Evolutionary conservation across 2,329 filamentous ascomycete species (phyloP).

Genomic region (Beauveria scarabaeidicola): DNA sequence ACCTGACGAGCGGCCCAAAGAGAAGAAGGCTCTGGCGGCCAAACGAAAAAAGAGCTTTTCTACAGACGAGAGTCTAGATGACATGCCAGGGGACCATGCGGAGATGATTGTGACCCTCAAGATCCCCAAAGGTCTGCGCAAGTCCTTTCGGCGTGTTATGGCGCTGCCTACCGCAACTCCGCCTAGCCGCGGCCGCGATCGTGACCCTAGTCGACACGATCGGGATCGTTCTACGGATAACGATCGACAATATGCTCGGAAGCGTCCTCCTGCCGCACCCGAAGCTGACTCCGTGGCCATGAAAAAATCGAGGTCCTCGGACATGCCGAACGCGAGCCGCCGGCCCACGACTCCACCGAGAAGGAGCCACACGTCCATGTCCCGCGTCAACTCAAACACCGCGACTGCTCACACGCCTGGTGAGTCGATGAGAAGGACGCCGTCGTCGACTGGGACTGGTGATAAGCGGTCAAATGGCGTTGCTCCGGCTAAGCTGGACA

Average conservation of each 20-base stretch:
- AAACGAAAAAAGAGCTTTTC: constrained; percentile 19
- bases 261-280: constrained; percentile 37
- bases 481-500: constrained; percentile 20
- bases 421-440: constrained; percentile 28
- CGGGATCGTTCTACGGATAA: constrained; percentile 3
- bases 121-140: constrained; percentile 38
- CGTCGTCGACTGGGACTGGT: background rate
- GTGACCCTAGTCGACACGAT: constrained; percentile 18
- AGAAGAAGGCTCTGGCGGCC: constrained; percentile 13
- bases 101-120: constrained; percentile 37
- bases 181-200: background rate
- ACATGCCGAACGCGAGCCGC: constrained; percentile 26
- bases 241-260: constrained; percentile 30
- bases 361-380: constrained; percentile 43
- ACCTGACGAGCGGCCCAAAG: background rate
- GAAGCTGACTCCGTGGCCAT: constrained; percentile 27
- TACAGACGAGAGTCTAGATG: constrained; percentile 24
- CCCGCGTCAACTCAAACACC: constrained; percentile 44
- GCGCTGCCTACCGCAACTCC: constrained; percentile 25
- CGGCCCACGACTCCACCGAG: constrained; percentile 43
- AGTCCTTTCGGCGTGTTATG: constrained; percentile 38
- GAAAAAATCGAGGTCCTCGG: constrained; percentile 37
- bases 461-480: constrained; percentile 25
- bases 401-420: constrained; percentile 45
- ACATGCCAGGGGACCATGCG: constrained; percentile 19